A percentile compares a stretch with the other conserved stretches of the same genome.
Conservation (phyloP, 768 basidiomycete species). For the Paxillus involutus region DNA sequence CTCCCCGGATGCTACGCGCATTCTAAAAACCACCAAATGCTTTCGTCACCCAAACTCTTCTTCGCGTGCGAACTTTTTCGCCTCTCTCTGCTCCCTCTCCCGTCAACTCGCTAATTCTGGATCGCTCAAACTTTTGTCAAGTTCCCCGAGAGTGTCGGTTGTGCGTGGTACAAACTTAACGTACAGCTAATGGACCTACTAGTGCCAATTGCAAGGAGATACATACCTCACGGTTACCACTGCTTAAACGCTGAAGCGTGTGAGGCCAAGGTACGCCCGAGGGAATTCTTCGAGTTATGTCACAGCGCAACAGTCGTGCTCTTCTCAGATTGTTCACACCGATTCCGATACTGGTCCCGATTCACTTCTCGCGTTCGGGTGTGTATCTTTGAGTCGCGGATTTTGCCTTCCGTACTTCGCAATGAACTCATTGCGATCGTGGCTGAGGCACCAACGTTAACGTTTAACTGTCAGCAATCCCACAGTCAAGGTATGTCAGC, state of each 20-base stretch:
- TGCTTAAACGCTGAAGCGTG: not conserved
- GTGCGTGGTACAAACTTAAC: not conserved
- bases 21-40: not conserved
- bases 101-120: not conserved
- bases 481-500: not conserved
- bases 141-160: constrained; percentile 5
- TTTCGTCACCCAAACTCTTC: not conserved
- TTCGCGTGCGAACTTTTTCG: not conserved
- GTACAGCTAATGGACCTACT: not conserved
- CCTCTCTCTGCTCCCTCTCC: not conserved
- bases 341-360: not conserved
- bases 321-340: not conserved
- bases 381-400: not conserved
- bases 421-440: constrained; percentile 5
- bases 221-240: not conserved
- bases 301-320: not conserved
- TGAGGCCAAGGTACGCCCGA: not conserved
- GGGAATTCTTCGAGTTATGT: not conserved
- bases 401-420: constrained; percentile 1
- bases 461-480: not conserved
- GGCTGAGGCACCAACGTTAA: not conserved
- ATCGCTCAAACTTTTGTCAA: constrained; percentile 1
- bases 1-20: constrained; percentile 1
- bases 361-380: not conserved
- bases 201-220: not conserved